Conservation (phyloP, 805 yeast species). For the Sugiyamaella chiloensis region DNA sequence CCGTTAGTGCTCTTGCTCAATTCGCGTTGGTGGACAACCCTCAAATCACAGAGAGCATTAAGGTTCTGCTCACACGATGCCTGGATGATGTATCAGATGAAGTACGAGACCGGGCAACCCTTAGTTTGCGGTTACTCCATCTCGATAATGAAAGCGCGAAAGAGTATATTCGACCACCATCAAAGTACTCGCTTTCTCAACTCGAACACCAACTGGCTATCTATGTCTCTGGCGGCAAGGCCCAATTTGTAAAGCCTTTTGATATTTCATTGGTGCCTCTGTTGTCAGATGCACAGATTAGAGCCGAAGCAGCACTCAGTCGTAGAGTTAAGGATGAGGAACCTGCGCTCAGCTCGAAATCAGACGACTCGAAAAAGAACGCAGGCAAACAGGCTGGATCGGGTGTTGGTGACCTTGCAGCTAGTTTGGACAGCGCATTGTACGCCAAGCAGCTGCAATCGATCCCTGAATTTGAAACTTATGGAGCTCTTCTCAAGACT, state of each 20-base stretch:
- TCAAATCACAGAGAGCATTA: slow-evolving; percentile 62
- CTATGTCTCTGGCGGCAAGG: slow-evolving; percentile 58
- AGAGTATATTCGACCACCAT: slow-evolving; percentile 60
- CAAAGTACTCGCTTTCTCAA: slow-evolving; percentile 66
- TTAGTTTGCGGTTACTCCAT: slow-evolving; percentile 67
- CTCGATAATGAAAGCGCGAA: slow-evolving; percentile 38
- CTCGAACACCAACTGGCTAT: slow-evolving; percentile 74
- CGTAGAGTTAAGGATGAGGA: slow-evolving; percentile 62
- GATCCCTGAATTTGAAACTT: slow-evolving; percentile 68
- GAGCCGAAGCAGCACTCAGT: slow-evolving; percentile 33
- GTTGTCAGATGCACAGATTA: slow-evolving; percentile 37
- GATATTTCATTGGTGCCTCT: slow-evolving; percentile 66
- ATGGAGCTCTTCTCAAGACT: slow-evolving; percentile 74
- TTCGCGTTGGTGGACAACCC: slow-evolving; percentile 76
- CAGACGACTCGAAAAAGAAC: slow-evolving; percentile 23
- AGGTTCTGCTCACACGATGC: slow-evolving; percentile 75
- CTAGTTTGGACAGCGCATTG: slow-evolving; percentile 29
- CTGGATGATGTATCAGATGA: slow-evolving; percentile 90
- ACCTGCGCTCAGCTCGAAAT: slow-evolving; percentile 41
- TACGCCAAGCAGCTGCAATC: slow-evolving; percentile 65
- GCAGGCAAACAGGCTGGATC: slow-evolving; percentile 31
- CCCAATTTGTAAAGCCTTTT: slow-evolving; percentile 53
- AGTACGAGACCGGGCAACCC: slow-evolving; percentile 95
- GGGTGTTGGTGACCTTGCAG: slow-evolving; percentile 25
- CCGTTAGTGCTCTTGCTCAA: slow-evolving; percentile 87